Evolutionary conservation across 352 stramenopile genomes (phyloP).

Genomic region (Globisporangium alternatum): DNA sequence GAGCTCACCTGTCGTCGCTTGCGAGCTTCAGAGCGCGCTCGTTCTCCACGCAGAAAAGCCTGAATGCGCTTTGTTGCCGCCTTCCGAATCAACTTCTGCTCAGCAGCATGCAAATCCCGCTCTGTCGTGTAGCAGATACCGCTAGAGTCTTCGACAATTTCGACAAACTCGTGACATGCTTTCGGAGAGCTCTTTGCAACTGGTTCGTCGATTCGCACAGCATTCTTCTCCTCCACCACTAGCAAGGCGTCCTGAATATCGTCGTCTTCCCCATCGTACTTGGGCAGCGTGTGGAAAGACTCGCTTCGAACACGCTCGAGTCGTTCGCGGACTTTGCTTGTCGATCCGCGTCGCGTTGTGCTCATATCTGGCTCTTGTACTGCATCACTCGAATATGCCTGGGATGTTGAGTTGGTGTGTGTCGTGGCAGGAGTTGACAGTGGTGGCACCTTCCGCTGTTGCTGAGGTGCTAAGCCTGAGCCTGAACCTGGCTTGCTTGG

Average conservation of each 20-base stretch:
- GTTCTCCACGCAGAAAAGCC: slow-evolving; percentile 28
- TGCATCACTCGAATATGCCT: not conserved
- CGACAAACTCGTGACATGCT: slow-evolving; percentile 10
- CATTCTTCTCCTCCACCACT: not conserved
- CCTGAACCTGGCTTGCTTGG: not conserved
- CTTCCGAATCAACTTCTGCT: slow-evolving; percentile 22
- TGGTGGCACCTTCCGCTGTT: not conserved
- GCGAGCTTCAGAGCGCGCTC: slow-evolving; percentile 22
- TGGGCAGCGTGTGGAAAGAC: slow-evolving; percentile 10
- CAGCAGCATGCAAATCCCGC: slow-evolving; percentile 12
- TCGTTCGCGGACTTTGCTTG: slow-evolving; percentile 31
- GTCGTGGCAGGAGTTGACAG: not conserved
- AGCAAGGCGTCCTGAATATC: not conserved
- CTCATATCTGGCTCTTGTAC: not conserved
- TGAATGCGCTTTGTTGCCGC: slow-evolving; percentile 32
- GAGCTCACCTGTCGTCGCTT: slow-evolving; percentile 6
- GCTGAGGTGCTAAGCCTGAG: not conserved
- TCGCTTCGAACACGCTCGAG: slow-evolving; percentile 28
- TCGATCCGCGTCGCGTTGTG: slow-evolving; percentile 14
- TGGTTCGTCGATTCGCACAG: not conserved
- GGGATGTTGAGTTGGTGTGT: not conserved
- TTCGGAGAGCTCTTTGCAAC: not conserved
- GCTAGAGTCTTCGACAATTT: slow-evolving; percentile 19
- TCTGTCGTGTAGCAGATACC: slow-evolving; percentile 23
- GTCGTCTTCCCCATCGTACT: not conserved